Evolutionary conservation across 352 stramenopile genomes (phyloP).

Genomic region (Halophytophthora batemanensis): DNA sequence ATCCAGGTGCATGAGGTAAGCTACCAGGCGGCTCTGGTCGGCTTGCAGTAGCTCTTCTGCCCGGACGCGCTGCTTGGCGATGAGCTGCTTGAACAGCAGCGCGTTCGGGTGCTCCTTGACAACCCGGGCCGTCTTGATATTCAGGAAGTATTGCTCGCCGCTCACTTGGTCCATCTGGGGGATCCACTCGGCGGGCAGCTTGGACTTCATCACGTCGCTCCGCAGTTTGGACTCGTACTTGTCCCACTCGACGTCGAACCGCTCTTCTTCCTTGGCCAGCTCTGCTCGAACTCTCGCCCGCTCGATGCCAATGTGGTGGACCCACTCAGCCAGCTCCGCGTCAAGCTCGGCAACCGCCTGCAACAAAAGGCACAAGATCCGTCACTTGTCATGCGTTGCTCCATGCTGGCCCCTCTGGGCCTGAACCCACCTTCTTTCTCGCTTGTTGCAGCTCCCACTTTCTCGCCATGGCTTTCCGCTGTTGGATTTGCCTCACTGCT

Average conservation of each 20-base stretch:
- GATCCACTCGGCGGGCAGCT: constrained; percentile 38
- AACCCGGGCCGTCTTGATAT: constrained; percentile 31
- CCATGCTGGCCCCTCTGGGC: neutral
- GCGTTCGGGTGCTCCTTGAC: constrained; percentile 36
- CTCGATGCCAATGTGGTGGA: constrained; percentile 28
- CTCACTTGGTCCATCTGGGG: constrained; percentile 34
- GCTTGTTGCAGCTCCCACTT: neutral
- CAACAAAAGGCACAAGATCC: neutral
- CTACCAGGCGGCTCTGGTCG: constrained; percentile 20
- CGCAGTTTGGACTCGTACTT: constrained; percentile 36
- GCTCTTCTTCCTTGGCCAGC: constrained; percentile 17
- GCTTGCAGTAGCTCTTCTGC: constrained; percentile 17
- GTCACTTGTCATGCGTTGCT: neutral
- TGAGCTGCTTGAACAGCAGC: constrained; percentile 24
- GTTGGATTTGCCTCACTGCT: constrained; percentile 1
- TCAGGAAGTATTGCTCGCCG: constrained; percentile 40
- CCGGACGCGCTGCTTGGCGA: constrained; percentile 23
- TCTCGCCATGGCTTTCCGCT: constrained; percentile 1
- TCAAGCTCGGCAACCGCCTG: constrained; percentile 13
- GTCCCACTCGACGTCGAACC: constrained; percentile 26
- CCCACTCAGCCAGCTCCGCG: constrained; percentile 28
- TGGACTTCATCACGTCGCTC: constrained; percentile 34
- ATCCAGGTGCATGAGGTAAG: constrained; percentile 22
- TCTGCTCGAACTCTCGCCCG: constrained; percentile 17
- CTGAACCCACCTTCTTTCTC: neutral